Evolutionary conservation across 1,284 basidiomycete species (phyloP).

Genomic region (Moesziomyces aphidis): DNA sequence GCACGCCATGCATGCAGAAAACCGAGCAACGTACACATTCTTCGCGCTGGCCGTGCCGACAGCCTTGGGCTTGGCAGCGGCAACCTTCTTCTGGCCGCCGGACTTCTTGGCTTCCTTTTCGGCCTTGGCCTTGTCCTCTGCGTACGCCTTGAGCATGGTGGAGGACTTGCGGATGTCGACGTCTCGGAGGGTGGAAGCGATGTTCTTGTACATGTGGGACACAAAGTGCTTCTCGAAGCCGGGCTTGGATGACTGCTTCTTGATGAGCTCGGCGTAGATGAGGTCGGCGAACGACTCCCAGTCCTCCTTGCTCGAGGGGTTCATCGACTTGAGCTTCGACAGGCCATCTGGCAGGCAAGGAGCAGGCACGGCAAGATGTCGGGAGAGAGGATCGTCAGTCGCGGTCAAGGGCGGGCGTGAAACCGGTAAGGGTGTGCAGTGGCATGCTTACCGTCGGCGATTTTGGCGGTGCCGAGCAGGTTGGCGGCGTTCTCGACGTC

Average conservation of each 20-base stretch:
- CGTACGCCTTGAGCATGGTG: slow-evolving; percentile 59
- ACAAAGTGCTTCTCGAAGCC: slow-evolving; percentile 66
- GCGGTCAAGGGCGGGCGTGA: not conserved
- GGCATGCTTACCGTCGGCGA: slow-evolving; percentile 36
- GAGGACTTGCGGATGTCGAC: slow-evolving; percentile 61
- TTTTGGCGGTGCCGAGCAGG: slow-evolving; percentile 56
- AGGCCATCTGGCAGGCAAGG: slow-evolving; percentile 12
- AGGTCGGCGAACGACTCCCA: slow-evolving; percentile 56
- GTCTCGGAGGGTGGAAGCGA: slow-evolving; percentile 55
- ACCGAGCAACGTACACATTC: slow-evolving; percentile 41
- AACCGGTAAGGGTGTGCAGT: not conserved
- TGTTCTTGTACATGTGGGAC: slow-evolving; percentile 44
- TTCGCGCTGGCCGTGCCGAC: slow-evolving; percentile 63
- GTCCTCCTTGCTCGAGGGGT: slow-evolving; percentile 61
- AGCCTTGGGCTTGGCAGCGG: slow-evolving; percentile 55
- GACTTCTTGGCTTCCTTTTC: slow-evolving; percentile 63
- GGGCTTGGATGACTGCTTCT: slow-evolving; percentile 51
- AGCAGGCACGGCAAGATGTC: not conserved
- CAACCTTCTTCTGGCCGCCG: slow-evolving; percentile 50
- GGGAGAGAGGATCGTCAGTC: no score
- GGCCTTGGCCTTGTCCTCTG: slow-evolving; percentile 61
- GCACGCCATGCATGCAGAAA: not conserved
- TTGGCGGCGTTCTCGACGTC: slow-evolving; percentile 65
- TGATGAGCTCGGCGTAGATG: slow-evolving; percentile 55
- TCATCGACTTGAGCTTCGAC: slow-evolving; percentile 33